Evolutionary conservation across 345 rosid genomes (phyloP), one percentile per base, ranked within the genome.

Genomic region (Gossypium rotundifolium): DNA sequence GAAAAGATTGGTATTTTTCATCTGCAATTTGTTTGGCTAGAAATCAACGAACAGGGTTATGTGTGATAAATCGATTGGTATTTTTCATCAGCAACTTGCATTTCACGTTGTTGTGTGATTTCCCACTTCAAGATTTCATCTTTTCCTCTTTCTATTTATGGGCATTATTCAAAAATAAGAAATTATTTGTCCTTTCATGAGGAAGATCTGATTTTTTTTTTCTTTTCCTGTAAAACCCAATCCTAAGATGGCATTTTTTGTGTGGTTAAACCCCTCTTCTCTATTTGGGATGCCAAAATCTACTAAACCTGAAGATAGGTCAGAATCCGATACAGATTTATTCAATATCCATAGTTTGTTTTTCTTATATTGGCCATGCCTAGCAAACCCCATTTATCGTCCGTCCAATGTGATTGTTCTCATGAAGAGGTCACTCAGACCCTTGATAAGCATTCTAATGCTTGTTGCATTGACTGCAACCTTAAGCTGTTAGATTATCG

Each of bases 391-490:
- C 59, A 74, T 74, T 46, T 27, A 57, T 25, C 72, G 60, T 65
- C 62, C 69, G 13, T 42, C 45, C 22, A 44, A 63, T 73, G 61
- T 58, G 54, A 9, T 73, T 18, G 66, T 52, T 7, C 72, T 78
- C 70, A 94, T 91, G 91, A 94, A 94, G 81, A 83, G 91, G 74
- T 85, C 98, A 57, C 82, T 85, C 48, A 88, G 92, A 45, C 93
- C 94, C 48, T 76, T 90, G 64, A 77, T 84, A 66, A 87, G 88
- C 74, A 78, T 87, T 62, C 76, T 92, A 10, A 65, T 92, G 46
- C 88, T 92, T 79, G 68, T 83, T 1, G 81, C 81, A 71, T 77
- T 92, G 80, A 85, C 88, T 73, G 76, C 76, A 22, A 83, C 89
- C 3, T 87, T 92, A 61, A 83, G 80, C 72, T 87, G 77, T 76